Percentiles rank a stretch among this genome's conserved stretches.
These are phyloP conservation scores for Fagopyrum esculentum DNA, from an alignment of 148 eudicot genomes.

Conservation along the genomic window DNA sequence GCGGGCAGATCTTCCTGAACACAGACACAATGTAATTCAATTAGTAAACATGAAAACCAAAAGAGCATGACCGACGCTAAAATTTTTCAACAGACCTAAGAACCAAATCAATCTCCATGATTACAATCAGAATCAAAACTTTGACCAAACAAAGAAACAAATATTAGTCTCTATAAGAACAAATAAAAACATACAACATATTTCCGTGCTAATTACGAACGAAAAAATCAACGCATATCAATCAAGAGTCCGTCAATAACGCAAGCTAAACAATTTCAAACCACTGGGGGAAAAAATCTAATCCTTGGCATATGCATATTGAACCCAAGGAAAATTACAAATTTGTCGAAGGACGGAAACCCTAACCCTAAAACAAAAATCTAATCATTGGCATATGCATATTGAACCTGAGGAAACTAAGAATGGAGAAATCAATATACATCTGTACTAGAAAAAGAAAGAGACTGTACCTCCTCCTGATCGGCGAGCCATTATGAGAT, in stretches of 20 bases:
- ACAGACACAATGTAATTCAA: background rate
- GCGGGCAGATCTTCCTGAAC: conserved; percentile 66
- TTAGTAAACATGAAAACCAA: conserved; percentile 8
- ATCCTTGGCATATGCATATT: background rate
- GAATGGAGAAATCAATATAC: background rate
- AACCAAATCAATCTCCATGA: background rate
- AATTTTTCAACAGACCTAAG: background rate
- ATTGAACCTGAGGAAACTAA: background rate
- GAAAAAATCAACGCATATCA: background rate
- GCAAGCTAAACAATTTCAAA: background rate
- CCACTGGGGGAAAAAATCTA: background rate
- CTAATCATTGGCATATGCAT: background rate
- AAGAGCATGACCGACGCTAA: background rate
- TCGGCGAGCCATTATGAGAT: conserved; percentile 62
- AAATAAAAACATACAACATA: background rate
- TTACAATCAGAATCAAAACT: background rate
- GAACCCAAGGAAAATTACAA: background rate
- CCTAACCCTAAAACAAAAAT: background rate
- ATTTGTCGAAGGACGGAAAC: background rate
- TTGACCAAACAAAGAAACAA: background rate
- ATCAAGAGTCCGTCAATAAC: background rate
- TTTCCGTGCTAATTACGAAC: background rate
- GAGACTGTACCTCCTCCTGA: conserved; percentile 29
- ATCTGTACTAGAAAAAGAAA: background rate
- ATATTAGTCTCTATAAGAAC: background rate